Evolutionary conservation across 1,284 basidiomycete genomes (phyloP), one percentile per base, ranked within the genome.

Genomic region (Trichosporon sp.): DNA sequence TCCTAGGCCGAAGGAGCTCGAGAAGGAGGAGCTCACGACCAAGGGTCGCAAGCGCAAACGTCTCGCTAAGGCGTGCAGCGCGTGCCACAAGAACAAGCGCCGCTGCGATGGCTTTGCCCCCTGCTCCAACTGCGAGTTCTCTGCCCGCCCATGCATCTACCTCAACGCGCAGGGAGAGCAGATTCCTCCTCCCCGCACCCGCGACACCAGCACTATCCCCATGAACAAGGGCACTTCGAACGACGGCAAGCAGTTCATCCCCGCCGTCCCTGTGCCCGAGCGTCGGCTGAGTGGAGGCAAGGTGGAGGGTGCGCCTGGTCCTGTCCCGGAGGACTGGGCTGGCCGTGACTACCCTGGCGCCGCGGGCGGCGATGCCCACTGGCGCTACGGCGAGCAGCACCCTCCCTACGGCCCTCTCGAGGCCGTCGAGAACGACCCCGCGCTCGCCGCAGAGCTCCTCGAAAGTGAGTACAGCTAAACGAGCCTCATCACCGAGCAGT

Each of bases 91-190:
- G 73, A 82, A 82, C 69, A 83, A 83, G 72, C 73, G 82, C 57
- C 74, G 82, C 13, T 83, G 82, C 61, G 82, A 83, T 66, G 82
- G 82, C 19, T 82, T 82, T 56, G 79, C 81, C 0, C 82, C 82
- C 1, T 83, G 82, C 69, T 80, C 79, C 56, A 83, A 83, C 70
- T 83, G 82, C 73, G 82, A 83, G 70, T 83, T 83, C 65, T 81
- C 80, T 7, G 80, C 79, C 13, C 68, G 80, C 40, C 71, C 76
- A 3, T 83, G 82, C 66, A 71, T 79, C 37, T 83, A 83, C 63
- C 63, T 80, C 69, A 81, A 81, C 65, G 72, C 78, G 4, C 73
- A 76, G 58, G 79, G 79, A 27, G 75, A 80, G 54, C 70, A 74
- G 19, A 80, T 81, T 23, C 79, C 79, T 1, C 78, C 80, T 4